Evolutionary conservation across 805 yeast genomes (phyloP).

Genomic region (Monosporozyma yasuniensis): DNA sequence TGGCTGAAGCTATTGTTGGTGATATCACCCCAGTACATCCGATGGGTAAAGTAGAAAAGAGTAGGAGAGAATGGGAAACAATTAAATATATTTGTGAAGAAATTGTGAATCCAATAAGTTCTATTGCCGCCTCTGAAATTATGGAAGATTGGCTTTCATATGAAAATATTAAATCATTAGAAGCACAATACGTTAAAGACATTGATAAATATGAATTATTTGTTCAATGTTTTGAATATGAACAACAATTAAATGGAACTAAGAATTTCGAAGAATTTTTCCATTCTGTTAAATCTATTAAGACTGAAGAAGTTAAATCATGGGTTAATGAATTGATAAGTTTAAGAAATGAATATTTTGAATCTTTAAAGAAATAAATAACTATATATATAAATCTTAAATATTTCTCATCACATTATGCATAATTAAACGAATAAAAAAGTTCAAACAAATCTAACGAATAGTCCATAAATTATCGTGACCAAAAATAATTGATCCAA

Average conservation of each 20-base stretch:
- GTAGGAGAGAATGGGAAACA: constrained; percentile 66
- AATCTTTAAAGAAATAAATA: constrained; percentile 3
- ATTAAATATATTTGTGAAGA: constrained; percentile 52
- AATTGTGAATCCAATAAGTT: constrained; percentile 60
- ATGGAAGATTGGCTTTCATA: constrained; percentile 77
- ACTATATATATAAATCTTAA: not conserved
- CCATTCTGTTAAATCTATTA: constrained; percentile 50
- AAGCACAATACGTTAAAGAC: constrained; percentile 87
- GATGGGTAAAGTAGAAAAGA: constrained; percentile 72
- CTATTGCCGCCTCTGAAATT: constrained; percentile 52
- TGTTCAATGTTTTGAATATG: constrained; percentile 77
- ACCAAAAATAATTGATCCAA: constrained; percentile 83
- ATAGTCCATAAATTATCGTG: constrained; percentile 60
- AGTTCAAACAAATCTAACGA: not conserved
- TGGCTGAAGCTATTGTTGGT: constrained; percentile 90
- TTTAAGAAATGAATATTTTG: constrained; percentile 32
- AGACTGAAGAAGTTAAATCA: constrained; percentile 58
- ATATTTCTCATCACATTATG: not conserved
- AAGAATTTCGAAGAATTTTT: constrained; percentile 64
- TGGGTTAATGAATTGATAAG: constrained; percentile 55
- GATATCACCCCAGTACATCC: constrained; percentile 82
- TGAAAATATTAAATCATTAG: constrained; percentile 71
- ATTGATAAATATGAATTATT: constrained; percentile 86
- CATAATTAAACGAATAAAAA: not conserved
- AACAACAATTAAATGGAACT: constrained; percentile 48